Evolutionary conservation across 768 basidiomycete species (phyloP).

Genomic region (Panaeolus cyanescens): DNA sequence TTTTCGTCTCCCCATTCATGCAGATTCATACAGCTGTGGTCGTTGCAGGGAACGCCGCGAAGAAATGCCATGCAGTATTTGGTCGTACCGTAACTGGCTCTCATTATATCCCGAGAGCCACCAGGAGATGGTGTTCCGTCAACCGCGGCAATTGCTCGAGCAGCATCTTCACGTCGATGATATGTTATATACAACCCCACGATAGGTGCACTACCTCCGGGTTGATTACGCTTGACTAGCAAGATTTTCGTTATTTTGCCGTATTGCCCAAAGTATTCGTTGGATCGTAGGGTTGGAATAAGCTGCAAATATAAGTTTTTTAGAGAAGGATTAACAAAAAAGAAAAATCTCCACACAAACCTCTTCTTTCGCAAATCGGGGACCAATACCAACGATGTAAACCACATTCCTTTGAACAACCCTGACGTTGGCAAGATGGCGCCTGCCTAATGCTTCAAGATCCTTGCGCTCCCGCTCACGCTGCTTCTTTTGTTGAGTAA

Average conservation of each 20-base stretch:
- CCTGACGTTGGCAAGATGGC: conserved; percentile 88
- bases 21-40: conserved; percentile 89
- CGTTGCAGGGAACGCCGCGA: conserved; percentile 80
- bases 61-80: conserved; percentile 98
- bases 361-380: conserved; percentile 95
- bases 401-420: conserved; percentile 97
- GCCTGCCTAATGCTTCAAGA: conserved; percentile 80
- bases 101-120: conserved; percentile 85
- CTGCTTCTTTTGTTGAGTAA: conserved; percentile 94
- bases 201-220: conserved; percentile 70
- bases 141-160: conserved; percentile 87
- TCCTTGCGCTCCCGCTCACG: conserved; percentile 96
- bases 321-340: conserved; percentile 13
- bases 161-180: conserved; percentile 91
- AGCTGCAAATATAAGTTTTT: conserved; percentile 46
- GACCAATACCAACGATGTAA: conserved; percentile 94
- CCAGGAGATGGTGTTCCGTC: conserved; percentile 92
- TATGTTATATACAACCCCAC: conserved; percentile 98
- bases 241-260: conserved; percentile 97
- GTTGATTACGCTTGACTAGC: conserved; percentile 83
- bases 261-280: conserved; percentile 98
- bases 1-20: conserved; percentile 99
- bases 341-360: conserved; percentile 44
- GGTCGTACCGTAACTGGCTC: conserved; percentile 94
- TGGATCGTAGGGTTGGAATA: conserved; percentile 88